Evolutionary conservation across 2,329 filamentous ascomycete genomes (phyloP), one percentile per base, ranked within the genome.

Genomic region (Trichophyton verrucosum): DNA sequence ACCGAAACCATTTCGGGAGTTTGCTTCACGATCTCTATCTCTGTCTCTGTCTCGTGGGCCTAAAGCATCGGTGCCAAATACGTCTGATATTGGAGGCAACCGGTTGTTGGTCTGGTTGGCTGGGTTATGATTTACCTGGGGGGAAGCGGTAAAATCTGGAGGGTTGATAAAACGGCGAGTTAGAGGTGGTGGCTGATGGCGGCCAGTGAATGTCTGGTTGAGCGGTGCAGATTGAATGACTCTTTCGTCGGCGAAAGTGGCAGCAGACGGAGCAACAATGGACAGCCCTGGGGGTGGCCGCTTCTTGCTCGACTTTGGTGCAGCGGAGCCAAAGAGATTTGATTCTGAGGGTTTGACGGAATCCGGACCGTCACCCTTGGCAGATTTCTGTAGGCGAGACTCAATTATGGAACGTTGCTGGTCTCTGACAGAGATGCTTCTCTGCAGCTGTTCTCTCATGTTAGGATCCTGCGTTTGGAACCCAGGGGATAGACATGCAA

Each of bases 211-310:
- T 42, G 90, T 95, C 72, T 96, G 92, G 68, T 95, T 86, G 24
- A 99, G 82, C 15, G 94, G 94, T 6, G 94, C 94, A 3, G 94
- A 99, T 75, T 99, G 94, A 63, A 99, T 95, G 40, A 97, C 91
- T 67, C 94, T 83, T 79, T 99, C 94, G 69, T 91, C 86, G 67
- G 91, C 89, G 70, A 97, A 97, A 64, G 91, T 87, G 67, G 94
- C 86, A 65, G 95, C 91, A 4, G 91, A 90, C 1, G 94, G 94
- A 27, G 94, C 88, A n/a, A 95, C 88, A 66, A 99, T 99, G 61
- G 91, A 95, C 57, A 99, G 79, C 51, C 91, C 91, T 0, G 91
- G 89, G 44, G 94, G 94, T 2, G 64, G 64, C 4, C 64, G 82
- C 73, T 69, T 86, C 82, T 67, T 79, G 74, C 71, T 74, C 38